A percentile compares a stretch with the other conserved stretches of the same genome.
Evolutionary conservation across 1,284 basidiomycete species (phyloP).

Genomic region (Ustilago loliicola): DNA sequence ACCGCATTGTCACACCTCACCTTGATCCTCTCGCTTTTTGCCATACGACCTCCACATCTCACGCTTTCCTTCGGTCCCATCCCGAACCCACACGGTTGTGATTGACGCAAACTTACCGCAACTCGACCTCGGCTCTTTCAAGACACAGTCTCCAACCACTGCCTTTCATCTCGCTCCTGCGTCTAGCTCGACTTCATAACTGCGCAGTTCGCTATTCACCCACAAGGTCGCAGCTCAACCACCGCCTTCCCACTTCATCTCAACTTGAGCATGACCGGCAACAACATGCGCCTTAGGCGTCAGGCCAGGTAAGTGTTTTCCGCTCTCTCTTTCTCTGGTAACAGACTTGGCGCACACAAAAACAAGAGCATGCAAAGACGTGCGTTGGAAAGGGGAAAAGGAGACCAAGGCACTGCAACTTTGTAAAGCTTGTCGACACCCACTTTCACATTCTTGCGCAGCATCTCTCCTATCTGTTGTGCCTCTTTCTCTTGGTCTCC

Average conservation of each 20-base stretch:
- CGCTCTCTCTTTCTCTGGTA: background rate
- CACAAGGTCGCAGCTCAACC: background rate
- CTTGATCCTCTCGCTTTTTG: no score
- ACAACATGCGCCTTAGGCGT: background rate
- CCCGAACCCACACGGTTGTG: background rate
- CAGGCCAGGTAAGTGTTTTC: background rate
- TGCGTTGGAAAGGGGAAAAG: background rate
- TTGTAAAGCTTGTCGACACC: background rate
- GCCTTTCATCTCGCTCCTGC: background rate
- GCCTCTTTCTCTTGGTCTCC: background rate
- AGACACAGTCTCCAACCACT: no score
- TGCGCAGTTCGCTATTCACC: background rate
- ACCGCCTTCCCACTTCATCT: background rate
- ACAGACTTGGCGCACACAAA: background rate
- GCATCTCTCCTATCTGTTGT: background rate
- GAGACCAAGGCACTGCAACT: background rate
- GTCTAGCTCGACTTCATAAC: background rate
- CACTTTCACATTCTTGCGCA: background rate
- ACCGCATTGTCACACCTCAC: background rate
- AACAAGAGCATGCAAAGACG: background rate
- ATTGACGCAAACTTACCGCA: background rate
- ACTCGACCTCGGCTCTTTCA: background rate
- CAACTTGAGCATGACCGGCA: background rate
- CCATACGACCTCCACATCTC: no score
- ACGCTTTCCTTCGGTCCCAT: no score